These are phyloP conservation scores for Monoraphidium neglectum DNA, from an alignment of 139 green algal genomes.

Conservation along the genomic window DNA sequence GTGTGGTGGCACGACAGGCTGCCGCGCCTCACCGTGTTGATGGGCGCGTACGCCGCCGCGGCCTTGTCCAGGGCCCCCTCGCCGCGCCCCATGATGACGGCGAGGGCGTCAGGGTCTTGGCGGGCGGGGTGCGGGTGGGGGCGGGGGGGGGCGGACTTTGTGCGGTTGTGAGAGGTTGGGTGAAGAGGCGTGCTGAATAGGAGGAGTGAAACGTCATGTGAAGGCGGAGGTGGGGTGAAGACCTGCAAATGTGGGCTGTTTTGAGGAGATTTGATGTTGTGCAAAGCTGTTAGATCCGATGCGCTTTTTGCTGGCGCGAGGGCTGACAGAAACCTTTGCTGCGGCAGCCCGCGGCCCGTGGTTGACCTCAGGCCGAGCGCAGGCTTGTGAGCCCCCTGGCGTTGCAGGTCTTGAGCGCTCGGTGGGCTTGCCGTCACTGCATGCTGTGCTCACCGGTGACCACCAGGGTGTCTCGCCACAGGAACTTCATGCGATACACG, in stretches of 20 bases:
- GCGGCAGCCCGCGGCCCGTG: too few relatives aligned
- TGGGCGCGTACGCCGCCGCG: conserved; percentile 24
- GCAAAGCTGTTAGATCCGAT: too few relatives aligned
- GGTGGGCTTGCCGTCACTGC: too few relatives aligned
- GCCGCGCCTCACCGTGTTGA: conserved; percentile 17
- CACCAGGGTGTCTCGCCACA: conserved; percentile 42
- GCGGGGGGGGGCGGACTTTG: too few relatives aligned
- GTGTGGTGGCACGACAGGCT: background rate
- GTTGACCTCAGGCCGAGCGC: too few relatives aligned
- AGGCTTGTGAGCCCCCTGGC: too few relatives aligned
- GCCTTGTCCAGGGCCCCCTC: conserved; percentile 51
- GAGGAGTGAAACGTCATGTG: background rate
- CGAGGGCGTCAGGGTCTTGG: conserved; percentile 40
- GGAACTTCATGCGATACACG: conserved; percentile 30
- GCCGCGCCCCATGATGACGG: conserved; percentile 44
- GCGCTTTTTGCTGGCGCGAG: too few relatives aligned
- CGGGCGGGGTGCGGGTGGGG: too few relatives aligned
- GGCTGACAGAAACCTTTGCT: too few relatives aligned
- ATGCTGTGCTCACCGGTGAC: conserved; percentile 13
- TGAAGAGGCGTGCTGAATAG: background rate
- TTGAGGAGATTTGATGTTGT: too few relatives aligned
- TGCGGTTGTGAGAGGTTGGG: background rate
- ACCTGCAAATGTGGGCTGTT: too few relatives aligned
- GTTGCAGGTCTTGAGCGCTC: too few relatives aligned
- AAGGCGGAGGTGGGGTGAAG: background rate